Conservation (phyloP, 768 basidiomycete species). For the Russula emetica region DNA sequence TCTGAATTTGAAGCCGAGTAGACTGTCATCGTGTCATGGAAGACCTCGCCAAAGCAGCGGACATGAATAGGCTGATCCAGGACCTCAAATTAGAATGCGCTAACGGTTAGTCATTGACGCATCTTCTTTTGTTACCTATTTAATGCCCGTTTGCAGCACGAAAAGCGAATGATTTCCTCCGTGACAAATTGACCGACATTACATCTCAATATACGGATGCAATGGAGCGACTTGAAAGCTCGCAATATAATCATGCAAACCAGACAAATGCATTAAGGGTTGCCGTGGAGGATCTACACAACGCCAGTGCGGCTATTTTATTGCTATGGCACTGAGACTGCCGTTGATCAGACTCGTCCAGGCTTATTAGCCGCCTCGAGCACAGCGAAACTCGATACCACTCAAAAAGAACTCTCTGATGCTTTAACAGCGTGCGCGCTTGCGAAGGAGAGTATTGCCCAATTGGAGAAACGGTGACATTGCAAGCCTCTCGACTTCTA, state of each 20-base stretch:
- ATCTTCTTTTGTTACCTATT: background rate
- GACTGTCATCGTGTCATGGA: conserved; percentile 20
- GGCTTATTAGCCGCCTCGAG: conserved; percentile 10
- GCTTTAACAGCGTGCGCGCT: conserved; percentile 9
- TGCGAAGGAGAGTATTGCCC: conserved; percentile 5
- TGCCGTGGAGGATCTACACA: conserved; percentile 20
- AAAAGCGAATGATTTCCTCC: conserved; percentile 28
- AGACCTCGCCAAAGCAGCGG: conserved; percentile 15
- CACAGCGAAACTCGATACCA: conserved; percentile 19
- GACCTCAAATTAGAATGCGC: conserved; percentile 22
- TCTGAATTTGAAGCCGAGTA: conserved; percentile 6
- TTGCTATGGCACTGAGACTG: background rate
- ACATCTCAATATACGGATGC: conserved; percentile 26
- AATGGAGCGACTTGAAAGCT: conserved; percentile 18
- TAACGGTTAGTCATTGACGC: conserved; percentile 9
- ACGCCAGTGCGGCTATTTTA: conserved; percentile 18
- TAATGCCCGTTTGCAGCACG: conserved; percentile 17
- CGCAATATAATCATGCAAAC: conserved; percentile 14
- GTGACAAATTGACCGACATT: conserved; percentile 28
- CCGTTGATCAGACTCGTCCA: background rate
- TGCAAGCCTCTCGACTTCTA: background rate
- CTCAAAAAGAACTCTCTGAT: conserved; percentile 23
- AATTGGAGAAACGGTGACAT: conserved; percentile 14
- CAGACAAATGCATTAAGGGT: conserved; percentile 12
- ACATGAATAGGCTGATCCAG: conserved; percentile 18